phyloP scores from a whole-genome alignment of 192 early-diverging fungal genomes.

The Rhizophagus clarus region DNA sequence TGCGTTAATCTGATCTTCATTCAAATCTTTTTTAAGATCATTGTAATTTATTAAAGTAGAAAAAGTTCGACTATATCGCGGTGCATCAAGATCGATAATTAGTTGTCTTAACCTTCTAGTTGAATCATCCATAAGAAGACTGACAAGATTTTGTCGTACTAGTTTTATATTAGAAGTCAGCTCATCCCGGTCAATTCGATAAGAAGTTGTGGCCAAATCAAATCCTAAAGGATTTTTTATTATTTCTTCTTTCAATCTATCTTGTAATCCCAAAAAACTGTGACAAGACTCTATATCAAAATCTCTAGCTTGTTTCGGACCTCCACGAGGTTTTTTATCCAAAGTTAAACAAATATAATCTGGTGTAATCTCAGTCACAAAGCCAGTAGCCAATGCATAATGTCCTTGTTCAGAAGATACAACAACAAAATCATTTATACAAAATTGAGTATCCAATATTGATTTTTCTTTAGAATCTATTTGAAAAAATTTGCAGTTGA shows the following conservation, averaged over 20 bases:
- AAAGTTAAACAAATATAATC: slow-evolving; percentile 56
- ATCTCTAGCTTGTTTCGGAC: slow-evolving; percentile 50
- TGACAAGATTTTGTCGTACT: slow-evolving; percentile 75
- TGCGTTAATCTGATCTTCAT: slow-evolving; percentile 70
- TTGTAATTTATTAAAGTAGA: not conserved
- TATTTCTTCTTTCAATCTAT: slow-evolving; percentile 12
- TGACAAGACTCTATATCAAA: slow-evolving; percentile 68
- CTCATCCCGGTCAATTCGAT: slow-evolving; percentile 87
- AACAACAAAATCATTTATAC: slow-evolving; percentile 77
- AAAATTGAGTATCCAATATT: slow-evolving; percentile 52
- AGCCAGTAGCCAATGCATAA: slow-evolving; percentile 78
- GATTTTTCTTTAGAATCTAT: slow-evolving; percentile 21
- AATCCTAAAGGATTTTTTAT: slow-evolving; percentile 37
- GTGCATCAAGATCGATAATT: slow-evolving; percentile 80
- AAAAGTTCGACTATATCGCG: slow-evolving; percentile 52
- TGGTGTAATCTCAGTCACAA: slow-evolving; percentile 57
- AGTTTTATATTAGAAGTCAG: slow-evolving; percentile 66
- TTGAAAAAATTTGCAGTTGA: slow-evolving; percentile 10
- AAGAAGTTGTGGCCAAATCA: slow-evolving; percentile 47
- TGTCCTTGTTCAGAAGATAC: slow-evolving; percentile 71
- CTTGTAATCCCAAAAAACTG: slow-evolving; percentile 47
- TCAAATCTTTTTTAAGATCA: slow-evolving; percentile 51
- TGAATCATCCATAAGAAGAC: slow-evolving; percentile 58
- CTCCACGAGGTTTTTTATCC: slow-evolving; percentile 68
- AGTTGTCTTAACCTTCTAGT: slow-evolving; percentile 59